Conservation (phyloP, 169 alveolate species). For the Prorocentrum cordatum region DNA sequence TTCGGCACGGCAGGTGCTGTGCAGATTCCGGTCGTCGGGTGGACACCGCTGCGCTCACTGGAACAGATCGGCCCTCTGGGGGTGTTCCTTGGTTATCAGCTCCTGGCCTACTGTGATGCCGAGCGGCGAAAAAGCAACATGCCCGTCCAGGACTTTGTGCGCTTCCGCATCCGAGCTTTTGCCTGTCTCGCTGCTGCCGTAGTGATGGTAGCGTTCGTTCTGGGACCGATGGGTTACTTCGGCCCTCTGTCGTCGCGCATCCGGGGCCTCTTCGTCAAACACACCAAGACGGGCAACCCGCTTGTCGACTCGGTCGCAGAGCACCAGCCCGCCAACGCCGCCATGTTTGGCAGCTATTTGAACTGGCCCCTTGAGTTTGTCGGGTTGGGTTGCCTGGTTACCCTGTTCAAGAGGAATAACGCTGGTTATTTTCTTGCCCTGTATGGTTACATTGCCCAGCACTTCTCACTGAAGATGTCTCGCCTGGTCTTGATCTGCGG, state of each 20-base stretch:
- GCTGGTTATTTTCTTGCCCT: constrained; percentile 16
- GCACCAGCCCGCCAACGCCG: constrained; percentile 67
- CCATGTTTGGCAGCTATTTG: constrained; percentile 55
- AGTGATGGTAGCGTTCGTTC: no score
- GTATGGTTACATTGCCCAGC: constrained; percentile 36
- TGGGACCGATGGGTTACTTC: constrained; percentile 36
- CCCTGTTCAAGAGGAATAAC: constrained; percentile 21
- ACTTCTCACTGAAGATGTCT: constrained; percentile 62
- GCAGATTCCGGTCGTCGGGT: constrained; percentile 15
- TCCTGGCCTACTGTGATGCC: constrained; percentile 45
- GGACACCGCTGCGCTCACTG: constrained; percentile 55
- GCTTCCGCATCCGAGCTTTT: not conserved
- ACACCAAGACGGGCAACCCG: constrained; percentile 64
- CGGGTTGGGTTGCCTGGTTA: constrained; percentile 16
- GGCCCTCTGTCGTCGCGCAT: constrained; percentile 59
- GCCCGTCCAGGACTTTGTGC: not conserved
- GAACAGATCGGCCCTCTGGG: constrained; percentile 56
- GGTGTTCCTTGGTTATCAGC: constrained; percentile 33
- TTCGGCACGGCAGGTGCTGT: constrained; percentile 29
- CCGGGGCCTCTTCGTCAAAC: constrained; percentile 66
- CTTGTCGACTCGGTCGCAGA: constrained; percentile 63
- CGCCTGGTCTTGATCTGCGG: constrained; percentile 62
- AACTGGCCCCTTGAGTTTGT: constrained; percentile 54
- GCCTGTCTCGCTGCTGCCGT: no score
- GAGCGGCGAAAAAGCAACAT: constrained; percentile 36